Evolutionary conservation across 345 rosid species (phyloP).

Genomic region (Litchi chinensis): DNA sequence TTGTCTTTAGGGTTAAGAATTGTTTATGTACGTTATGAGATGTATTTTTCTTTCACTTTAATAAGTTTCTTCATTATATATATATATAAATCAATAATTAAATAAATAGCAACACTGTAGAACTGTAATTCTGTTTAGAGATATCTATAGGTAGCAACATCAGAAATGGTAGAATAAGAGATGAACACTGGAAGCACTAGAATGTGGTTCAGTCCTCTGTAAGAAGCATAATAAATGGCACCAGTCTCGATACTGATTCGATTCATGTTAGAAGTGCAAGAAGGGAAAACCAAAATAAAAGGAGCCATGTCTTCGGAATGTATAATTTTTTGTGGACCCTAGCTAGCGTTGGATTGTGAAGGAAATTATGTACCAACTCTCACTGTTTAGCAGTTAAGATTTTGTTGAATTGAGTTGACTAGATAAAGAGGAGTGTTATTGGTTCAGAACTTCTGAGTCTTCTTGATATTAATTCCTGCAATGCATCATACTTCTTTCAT

Average conservation of each 20-base stretch:
- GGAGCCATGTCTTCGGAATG: background rate
- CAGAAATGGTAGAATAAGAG: background rate
- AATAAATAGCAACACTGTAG: background rate
- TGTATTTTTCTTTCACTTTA: background rate
- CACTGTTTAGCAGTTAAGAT: background rate
- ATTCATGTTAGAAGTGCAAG: background rate
- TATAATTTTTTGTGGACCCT: background rate
- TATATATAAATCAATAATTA: too few relatives aligned
- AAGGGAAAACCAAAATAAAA: background rate
- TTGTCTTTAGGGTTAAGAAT: background rate
- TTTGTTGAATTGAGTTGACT: conserved; percentile 5
- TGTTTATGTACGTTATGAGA: background rate
- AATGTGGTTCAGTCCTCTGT: too few relatives aligned
- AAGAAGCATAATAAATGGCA: too few relatives aligned
- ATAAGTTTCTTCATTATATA: background rate
- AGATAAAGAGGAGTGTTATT: background rate
- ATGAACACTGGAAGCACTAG: too few relatives aligned
- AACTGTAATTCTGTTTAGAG: background rate
- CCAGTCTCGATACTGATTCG: too few relatives aligned
- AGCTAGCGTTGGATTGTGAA: conserved; percentile 7
- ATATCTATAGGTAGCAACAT: background rate
- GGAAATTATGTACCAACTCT: background rate
- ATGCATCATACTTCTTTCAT: background rate
- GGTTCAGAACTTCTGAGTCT: background rate
- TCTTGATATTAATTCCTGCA: background rate